Evolutionary conservation across 2,329 filamentous ascomycete genomes (phyloP), one percentile per base, ranked within the genome.

Genomic region (Tympanopsis confertula): DNA sequence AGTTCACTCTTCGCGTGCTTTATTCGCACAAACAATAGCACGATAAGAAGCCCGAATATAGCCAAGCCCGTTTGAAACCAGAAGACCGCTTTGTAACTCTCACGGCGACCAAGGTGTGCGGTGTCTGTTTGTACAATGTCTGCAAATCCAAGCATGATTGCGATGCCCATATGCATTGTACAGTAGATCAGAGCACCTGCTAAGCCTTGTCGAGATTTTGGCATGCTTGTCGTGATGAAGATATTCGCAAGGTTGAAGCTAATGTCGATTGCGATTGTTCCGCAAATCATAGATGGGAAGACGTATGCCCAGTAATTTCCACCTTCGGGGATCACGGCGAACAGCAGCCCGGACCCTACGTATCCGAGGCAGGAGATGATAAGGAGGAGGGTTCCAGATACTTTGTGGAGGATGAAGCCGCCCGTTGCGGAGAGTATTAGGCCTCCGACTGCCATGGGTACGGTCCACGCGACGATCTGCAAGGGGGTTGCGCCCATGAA

Each of bases 201-300:
- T 0, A 86, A 63, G 0, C 81, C 82, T 52, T 89, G 84, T 36
- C 76, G 66, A 12, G 71, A 66, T 4, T 65, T 64, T 0, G 82
- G 80, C 44, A 87, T 63, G 13, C 71, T 73, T 0, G 82, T 86
- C 0, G 82, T 86, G 53, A 86, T 82, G 56, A 84, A 88, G 41
- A 88, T 71, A 48, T 82, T 87, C 14, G 78, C 73, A 1, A 87
- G 71, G 50, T 81, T 86, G 58, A 80, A 87, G 5, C 75, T 76
- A 39, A 87, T 75, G 49, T 89, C 84, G 41, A 87, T 76, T 14
- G 79, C 82, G 22, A 87, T 63, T 0, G 83, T 88, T 12, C 69
- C 70, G 44, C 76, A 74, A 3, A 81, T 53, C 77, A 82, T 82
- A 38, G 74, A 62, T 0, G 82, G 79, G 49, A 88, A 86, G 17